phyloP scores from a whole-genome alignment of 192 early-diverging fungal species.

The Entophlyctis luteolus region DNA sequence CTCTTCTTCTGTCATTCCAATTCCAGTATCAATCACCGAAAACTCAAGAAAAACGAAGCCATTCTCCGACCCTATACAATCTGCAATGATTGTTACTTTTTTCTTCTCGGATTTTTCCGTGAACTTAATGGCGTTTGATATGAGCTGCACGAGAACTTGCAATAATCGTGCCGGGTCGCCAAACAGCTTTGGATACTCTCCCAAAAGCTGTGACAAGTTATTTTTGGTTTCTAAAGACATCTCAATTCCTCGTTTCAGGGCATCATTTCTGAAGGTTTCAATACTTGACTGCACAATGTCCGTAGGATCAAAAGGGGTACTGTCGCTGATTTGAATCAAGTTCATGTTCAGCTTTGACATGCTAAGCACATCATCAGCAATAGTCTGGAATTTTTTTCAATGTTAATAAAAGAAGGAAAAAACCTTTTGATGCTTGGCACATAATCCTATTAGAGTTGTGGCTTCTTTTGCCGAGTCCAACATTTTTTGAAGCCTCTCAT shows the following conservation, averaged over 20 bases:
- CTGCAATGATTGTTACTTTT: background rate
- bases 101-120: constrained; percentile 33
- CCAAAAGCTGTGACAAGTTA: constrained; percentile 29
- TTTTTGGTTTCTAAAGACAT: constrained; percentile 38
- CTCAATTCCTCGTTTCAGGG: constrained; percentile 19
- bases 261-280: constrained; percentile 29
- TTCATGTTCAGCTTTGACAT: constrained; percentile 35
- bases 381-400: no score
- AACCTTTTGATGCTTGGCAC: constrained; percentile 39
- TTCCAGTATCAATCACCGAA: constrained; percentile 26
- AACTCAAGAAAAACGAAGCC: constrained; percentile 3
- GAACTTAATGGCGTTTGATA: constrained; percentile 55
- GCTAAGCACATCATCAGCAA: constrained; percentile 38
- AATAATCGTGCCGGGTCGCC: constrained; percentile 47
- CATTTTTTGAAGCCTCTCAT: background rate
- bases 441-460: constrained; percentile 25
- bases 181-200: constrained; percentile 35
- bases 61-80: background rate
- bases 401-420: no score
- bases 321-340: constrained; percentile 17
- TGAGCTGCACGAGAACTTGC: constrained; percentile 46
- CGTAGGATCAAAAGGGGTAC: constrained; percentile 25
- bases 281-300: constrained; percentile 11
- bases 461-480: constrained; percentile 9
- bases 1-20: constrained; percentile 36